Base-by-base conservation (phyloP, 1,139 yeast genomes). In the Lipomyces yarrowii region DNA sequence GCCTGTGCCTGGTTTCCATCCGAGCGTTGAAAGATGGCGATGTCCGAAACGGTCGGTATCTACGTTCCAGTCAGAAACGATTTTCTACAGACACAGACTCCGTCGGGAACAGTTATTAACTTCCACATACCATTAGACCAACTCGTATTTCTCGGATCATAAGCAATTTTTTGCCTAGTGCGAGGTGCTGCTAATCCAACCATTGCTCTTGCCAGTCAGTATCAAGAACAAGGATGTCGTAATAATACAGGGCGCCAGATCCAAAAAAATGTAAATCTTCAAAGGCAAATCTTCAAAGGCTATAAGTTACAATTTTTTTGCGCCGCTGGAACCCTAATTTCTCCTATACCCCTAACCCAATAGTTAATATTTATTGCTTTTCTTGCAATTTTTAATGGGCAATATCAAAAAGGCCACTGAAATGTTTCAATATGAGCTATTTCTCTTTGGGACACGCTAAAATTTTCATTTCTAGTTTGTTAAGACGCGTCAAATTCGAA, bases 1-100 rank as follows among this genome's bases (percentile, higher is more conserved):
- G 3, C 99, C 98, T 70, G 82, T 80, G 13, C 99, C 99, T 1
- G 96, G 96, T 63, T 81, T 83, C 99, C 99, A 94, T 13, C 99
- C 99, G 76, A 88, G 81, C 72, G 86, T 87, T 69, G 87, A 86
- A 66, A 94, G 77, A 76, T 92, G 92, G 74, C 89, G 86, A 76
- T 90, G 97, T 0, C 99, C 99, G 75, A 94, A 94, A 67, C 97
- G 80, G 8, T 82, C 81, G 0, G 90, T 89, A 73, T 94, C 81
- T 65, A 23, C 13, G 60, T 26, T 54, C 37, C 42, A 26, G 21
- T 10, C 18, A n/a, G 26, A 10, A 8, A 32, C 11, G 7, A 2
- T 33, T 6, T 51, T 48, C 15, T n/a, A 10, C 11, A 11, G 13
- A 11, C 11, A 15, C 21, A 23, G 13, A 30, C 7, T 3, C 10